These are phyloP conservation scores for Lodderomyces metapsilosis DNA, from an alignment of 1,139 yeast genomes.

Conservation along the genomic window DNA sequence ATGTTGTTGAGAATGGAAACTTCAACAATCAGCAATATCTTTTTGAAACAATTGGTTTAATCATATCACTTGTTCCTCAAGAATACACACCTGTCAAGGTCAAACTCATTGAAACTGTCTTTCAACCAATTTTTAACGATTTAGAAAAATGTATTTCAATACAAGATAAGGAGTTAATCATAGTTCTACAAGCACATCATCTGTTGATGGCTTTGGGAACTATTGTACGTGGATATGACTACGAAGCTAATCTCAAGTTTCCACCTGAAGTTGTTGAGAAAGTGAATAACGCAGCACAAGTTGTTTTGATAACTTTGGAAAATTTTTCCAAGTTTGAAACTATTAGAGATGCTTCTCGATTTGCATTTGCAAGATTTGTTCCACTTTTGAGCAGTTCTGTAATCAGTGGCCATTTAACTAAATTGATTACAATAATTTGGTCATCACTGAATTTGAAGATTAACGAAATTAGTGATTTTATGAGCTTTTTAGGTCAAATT, in stretches of 20 bases:
- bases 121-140: constrained; percentile 76
- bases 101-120: constrained; percentile 56
- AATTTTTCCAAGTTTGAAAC: constrained; percentile 63
- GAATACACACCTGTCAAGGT: constrained; percentile 33
- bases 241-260: constrained; percentile 30
- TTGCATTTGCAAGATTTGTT: constrained; percentile 82
- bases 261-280: constrained; percentile 45
- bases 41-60: constrained; percentile 76
- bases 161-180: constrained; percentile 40
- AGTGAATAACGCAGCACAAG: constrained; percentile 74
- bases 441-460: constrained; percentile 61
- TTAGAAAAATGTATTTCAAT: constrained; percentile 60
- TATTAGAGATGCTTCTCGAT: constrained; percentile 83
- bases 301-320: constrained; percentile 79
- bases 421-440: constrained; percentile 71
- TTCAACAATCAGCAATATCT: constrained; percentile 80
- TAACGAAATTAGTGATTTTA: constrained; percentile 73
- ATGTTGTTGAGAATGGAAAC: constrained; percentile 54
- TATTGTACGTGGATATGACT: constrained; percentile 77
- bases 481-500: constrained; percentile 85
- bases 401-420: constrained; percentile 60
- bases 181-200: constrained; percentile 79
- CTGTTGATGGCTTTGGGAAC: constrained; percentile 87
- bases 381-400: constrained; percentile 52
- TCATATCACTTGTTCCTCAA: constrained; percentile 48